A percentile compares a stretch with the other conserved stretches of the same genome.
Conservation (phyloP, 352 stramenopile species). For the Phytophthora crassamura region DNA sequence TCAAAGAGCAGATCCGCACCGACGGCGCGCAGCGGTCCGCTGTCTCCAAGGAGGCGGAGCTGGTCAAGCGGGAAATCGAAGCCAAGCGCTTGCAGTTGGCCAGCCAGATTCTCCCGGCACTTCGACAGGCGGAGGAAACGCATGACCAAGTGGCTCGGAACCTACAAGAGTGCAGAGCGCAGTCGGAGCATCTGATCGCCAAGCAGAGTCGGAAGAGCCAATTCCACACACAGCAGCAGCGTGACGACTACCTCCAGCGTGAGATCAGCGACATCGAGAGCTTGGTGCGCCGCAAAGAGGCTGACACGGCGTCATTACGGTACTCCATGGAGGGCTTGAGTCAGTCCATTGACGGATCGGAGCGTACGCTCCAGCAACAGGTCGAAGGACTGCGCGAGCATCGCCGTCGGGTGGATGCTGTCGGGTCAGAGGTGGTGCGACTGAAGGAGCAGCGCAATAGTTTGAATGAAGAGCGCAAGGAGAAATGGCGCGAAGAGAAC, state of each 20-base stretch:
- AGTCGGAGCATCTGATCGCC: conserved; percentile 93
- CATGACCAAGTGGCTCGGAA: conserved; percentile 90
- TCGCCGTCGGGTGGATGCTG: conserved; percentile 55
- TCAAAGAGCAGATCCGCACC: conserved; percentile 62
- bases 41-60: conserved; percentile 57
- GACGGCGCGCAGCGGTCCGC: conserved; percentile 55
- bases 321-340: conserved; percentile 54
- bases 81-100: conserved; percentile 57
- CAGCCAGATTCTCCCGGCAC: conserved; percentile 59
- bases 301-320: conserved; percentile 51
- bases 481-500: conserved; percentile 84
- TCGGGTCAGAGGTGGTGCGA: conserved; percentile 59
- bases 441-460: conserved; percentile 86
- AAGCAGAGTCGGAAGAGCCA: conserved; percentile 96
- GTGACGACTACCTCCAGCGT: conserved; percentile 86
- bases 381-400: conserved; percentile 60
- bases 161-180: conserved; percentile 59
- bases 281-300: conserved; percentile 66
- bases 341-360: conserved; percentile 48
- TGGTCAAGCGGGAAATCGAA: conserved; percentile 65
- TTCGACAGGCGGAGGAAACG: conserved; percentile 50
- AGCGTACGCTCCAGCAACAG: conserved; percentile 54
- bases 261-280: conserved; percentile 77
- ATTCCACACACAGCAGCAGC: conserved; percentile 93
- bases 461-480: conserved; percentile 82